Evolutionary conservation across 495 filamentous ascomycete genomes (phyloP).

Genomic region (Lindgomyces ingoldianus): DNA sequence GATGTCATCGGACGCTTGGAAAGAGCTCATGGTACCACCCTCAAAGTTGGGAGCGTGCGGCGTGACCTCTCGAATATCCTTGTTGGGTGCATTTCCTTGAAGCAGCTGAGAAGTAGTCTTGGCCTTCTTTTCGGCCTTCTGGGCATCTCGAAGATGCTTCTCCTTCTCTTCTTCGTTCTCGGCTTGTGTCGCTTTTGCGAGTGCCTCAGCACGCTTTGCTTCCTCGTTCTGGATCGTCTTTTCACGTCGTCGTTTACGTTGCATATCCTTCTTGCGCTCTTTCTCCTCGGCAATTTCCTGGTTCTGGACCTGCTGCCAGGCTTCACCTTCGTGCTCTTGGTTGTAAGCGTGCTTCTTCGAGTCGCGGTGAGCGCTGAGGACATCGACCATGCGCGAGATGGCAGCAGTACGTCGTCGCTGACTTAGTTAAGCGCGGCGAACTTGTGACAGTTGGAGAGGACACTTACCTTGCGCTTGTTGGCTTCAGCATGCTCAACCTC

Average conservation of each 20-base stretch:
- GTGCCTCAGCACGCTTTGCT: constrained; percentile 79
- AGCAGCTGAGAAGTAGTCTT: constrained; percentile 78
- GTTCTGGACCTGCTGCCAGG: constrained; percentile 80
- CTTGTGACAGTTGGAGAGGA: not conserved
- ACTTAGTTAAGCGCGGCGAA: constrained; percentile 25
- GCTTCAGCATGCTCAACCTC: constrained; percentile 33
- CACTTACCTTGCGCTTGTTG: constrained; percentile 40
- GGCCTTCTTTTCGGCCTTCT: constrained; percentile 84
- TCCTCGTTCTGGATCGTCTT: constrained; percentile 87
- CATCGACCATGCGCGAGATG: constrained; percentile 52
- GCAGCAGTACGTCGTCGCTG: constrained; percentile 59
- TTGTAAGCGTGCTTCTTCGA: constrained; percentile 58
- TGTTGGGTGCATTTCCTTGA: constrained; percentile 78
- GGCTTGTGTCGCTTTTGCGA: constrained; percentile 70
- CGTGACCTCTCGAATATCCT: constrained; percentile 74
- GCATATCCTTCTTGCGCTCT: constrained; percentile 99
- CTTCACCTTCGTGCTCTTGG: constrained; percentile 62
- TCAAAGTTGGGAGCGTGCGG: constrained; percentile 79
- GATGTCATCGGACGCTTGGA: constrained; percentile 65
- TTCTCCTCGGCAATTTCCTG: constrained; percentile 93
- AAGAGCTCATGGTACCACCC: constrained; percentile 84
- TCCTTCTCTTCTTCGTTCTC: constrained; percentile 76
- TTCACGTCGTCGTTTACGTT: constrained; percentile 93
- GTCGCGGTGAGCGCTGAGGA: constrained; percentile 57
- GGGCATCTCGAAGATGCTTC: constrained; percentile 75